Conservation (phyloP, 139 green algal species). For the Pleodorina starrii region DNA sequence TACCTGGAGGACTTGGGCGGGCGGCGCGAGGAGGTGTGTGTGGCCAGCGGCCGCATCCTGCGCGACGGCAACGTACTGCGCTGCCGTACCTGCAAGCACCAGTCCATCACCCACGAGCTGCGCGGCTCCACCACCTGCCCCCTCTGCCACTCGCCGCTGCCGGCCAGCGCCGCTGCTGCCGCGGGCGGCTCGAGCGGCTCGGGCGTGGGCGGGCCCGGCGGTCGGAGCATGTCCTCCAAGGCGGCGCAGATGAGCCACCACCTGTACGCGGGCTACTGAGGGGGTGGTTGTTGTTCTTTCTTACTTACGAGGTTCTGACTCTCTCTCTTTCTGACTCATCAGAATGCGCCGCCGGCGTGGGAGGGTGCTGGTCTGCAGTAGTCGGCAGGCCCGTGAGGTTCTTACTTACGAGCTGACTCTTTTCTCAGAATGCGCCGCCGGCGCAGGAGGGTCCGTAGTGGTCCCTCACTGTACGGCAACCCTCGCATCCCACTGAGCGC, state of each 20-base stretch:
- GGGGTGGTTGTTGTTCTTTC: too few species aligned
- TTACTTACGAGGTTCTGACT: too few species aligned
- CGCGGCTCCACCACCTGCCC: constrained; percentile 60
- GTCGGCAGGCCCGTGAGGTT: too few species aligned
- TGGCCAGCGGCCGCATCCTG: constrained; percentile 74
- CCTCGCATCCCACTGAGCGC: too few species aligned
- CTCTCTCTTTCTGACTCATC: too few species aligned
- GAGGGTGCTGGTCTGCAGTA: too few species aligned
- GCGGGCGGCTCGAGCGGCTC: too few species aligned
- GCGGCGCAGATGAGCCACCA: constrained; percentile 1
- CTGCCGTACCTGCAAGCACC: constrained; percentile 82
- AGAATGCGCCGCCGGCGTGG: too few species aligned
- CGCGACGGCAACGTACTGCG: constrained; percentile 57
- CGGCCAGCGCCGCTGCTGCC: constrained; percentile 13
- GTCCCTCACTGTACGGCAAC: too few species aligned
- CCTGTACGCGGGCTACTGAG: constrained; percentile 14
- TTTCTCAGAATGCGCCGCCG: too few species aligned
- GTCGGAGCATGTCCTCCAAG: not conserved
- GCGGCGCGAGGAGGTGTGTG: constrained; percentile 74
- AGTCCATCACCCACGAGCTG: constrained; percentile 72
- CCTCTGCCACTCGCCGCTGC: constrained; percentile 72
- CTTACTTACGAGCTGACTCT: too few species aligned
- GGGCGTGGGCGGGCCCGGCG: not conserved
- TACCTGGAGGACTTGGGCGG: constrained; percentile 66
- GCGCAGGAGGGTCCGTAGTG: too few species aligned